Evolutionary conservation across 2,329 filamentous ascomycete genomes (phyloP).

Genomic region (Aspergillus sojae): DNA sequence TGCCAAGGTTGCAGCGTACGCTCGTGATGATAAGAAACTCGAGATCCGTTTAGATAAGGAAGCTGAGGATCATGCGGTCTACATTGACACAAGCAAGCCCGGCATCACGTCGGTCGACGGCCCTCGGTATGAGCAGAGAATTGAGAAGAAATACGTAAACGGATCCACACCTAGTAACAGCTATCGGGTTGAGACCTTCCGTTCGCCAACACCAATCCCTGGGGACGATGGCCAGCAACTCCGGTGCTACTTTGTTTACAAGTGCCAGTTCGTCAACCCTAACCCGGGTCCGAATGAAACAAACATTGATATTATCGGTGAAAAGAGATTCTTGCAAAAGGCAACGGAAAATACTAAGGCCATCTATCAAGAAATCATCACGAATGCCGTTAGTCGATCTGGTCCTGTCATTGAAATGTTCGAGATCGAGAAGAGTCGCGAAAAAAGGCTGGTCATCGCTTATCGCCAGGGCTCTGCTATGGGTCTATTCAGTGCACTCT

Average conservation of each 20-base stretch:
- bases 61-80: slow-evolving; percentile 90
- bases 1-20: slow-evolving; percentile 91
- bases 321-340: slow-evolving; percentile 93
- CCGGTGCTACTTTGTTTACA: slow-evolving; percentile 98
- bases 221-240: slow-evolving; percentile 76
- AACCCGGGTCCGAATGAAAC: slow-evolving; percentile 77
- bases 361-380: slow-evolving; percentile 93
- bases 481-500: slow-evolving; percentile 92
- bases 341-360: slow-evolving; percentile 93
- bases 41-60: slow-evolving; percentile 97
- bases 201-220: slow-evolving; percentile 80
- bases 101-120: slow-evolving; percentile 75
- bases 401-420: slow-evolving; percentile 98
- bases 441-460: slow-evolving; percentile 92
- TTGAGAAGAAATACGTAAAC: slow-evolving; percentile 95
- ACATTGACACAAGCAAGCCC: slow-evolving; percentile 95
- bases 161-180: slow-evolving; percentile 69
- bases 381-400: slow-evolving; percentile 77
- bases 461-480: slow-evolving; percentile 92
- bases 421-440: slow-evolving; percentile 85
- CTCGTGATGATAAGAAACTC: slow-evolving; percentile 87
- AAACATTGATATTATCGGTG: slow-evolving; percentile 85
- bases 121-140: slow-evolving; percentile 88
- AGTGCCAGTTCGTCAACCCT: slow-evolving; percentile 83
- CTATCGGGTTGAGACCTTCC: slow-evolving; percentile 97